Evolutionary conservation across 345 rosid species (phyloP), one percentile per base, ranked within the genome.

Genomic region (Heritiera fomes): DNA sequence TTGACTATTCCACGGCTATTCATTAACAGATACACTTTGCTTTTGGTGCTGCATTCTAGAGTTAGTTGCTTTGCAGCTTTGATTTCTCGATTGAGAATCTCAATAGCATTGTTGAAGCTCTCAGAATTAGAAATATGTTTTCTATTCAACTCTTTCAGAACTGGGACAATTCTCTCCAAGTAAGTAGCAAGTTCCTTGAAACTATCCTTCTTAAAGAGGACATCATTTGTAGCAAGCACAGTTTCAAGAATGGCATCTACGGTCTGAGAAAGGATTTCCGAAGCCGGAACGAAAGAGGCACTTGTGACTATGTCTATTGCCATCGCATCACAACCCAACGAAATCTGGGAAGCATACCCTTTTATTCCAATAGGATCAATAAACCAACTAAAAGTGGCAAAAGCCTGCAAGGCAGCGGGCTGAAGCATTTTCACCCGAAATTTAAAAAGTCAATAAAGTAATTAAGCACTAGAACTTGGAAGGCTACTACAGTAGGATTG

Each of bases 21-120:
- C 86, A 91, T 80, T 8, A 91, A 85, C 32, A 89, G 93, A 85
- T 89, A 91, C 1, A 91, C 86, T 82, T 86, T 91, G 83, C 83
- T 91, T 82, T 87, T 89, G 76, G 83, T 80, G 72, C 85, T 78
- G 87, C 89, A 86, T 11, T 89, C 91, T 13, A 52, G 13, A 5
- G 77, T 81, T 63, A 91, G 86, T 78, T 65, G 82, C 85, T 85
- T 88, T 12, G 90, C 91, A 58, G 83, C 84, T 71, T 82, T 88
- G 20, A 87, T 67, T 87, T 86, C 91, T 58, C 84, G 83, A 81
- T 83, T 78, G 71, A 91, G 88, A 84, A 88, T 88, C 83, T 82
- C 82, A 63, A 89, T 80, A 45, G 85, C 86, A 78, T 65, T 82
- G 71, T 80, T 86, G 81, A 89, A 80, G 83, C 86, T 79, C 78